Conservation (phyloP, 2,329 filamentous ascomycete genomes). For the Ceratocystis cubensis region DNA sequence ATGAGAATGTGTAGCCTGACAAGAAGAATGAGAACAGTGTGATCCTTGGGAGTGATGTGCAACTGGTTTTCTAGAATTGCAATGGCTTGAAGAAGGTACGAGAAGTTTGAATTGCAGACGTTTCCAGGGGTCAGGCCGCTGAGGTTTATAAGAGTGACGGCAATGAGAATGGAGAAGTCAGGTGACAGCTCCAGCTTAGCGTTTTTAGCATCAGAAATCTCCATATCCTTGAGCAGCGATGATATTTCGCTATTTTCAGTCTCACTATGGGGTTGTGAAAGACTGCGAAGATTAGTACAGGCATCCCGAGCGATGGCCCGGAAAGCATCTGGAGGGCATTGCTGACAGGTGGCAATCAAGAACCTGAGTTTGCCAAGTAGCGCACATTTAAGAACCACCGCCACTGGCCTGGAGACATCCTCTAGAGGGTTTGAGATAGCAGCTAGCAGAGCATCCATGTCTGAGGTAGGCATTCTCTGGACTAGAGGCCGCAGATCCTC, state of each 20-base stretch:
- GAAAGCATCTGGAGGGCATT: conserved; percentile 29
- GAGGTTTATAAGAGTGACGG: conserved; percentile 17
- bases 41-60: conserved; percentile 34
- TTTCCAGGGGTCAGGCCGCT: conserved; percentile 11
- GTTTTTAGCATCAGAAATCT: conserved; percentile 10
- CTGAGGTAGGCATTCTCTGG: conserved; percentile 12
- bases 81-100: conserved; percentile 37
- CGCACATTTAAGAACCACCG: conserved; percentile 14
- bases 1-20: conserved; percentile 40
- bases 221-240: conserved; percentile 12
- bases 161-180: conserved; percentile 20
- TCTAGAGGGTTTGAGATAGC: conserved; percentile 30
- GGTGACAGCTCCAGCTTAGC: conserved; percentile 20
- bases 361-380: conserved; percentile 19
- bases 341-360: conserved; percentile 39
- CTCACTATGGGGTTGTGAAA: conserved; percentile 10
- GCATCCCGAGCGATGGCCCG: conserved; percentile 27
- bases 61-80: conserved; percentile 40
- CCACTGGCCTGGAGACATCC: conserved; percentile 28
- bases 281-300: conserved; percentile 11
- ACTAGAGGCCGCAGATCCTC: conserved; percentile 20
- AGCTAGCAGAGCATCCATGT: conserved; percentile 23
- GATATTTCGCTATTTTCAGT: conserved; percentile 21
- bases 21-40: conserved; percentile 37
- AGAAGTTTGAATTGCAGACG: background rate